Base-by-base conservation (phyloP, 257 asterid species). In the Ehretia macrophylla region DNA sequence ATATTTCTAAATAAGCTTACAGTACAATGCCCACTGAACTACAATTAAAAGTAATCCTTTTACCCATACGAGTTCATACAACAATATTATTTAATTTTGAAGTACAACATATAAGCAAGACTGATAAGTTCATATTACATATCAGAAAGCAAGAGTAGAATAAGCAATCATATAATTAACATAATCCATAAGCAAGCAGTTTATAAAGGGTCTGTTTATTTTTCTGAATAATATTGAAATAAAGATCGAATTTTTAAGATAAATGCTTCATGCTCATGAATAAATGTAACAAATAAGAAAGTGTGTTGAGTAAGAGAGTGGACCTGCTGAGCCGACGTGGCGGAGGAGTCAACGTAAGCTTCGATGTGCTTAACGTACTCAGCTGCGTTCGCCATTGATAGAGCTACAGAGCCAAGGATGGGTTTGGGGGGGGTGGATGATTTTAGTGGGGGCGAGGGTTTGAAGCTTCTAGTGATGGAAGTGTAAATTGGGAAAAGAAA, bases 281-380 rank as follows among this genome's bases (percentile, higher is more conserved):
- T 44, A 46, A 48, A 35, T 56, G 17, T 46, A 56, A 55, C 32
- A 10, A 13, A 10, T 2, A 17, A 32, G 22, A 11, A 21, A 21
- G 22, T 47, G 17, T 14, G 6, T 5, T 10, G 58, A 61, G 23
- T 32, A 54, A 62, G 17, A 42, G 32, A 27, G 55, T 16, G 67
- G 27, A 91, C 96, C 96, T 85, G 96, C 53, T 85, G 85, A 8
- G 86, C 35, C 27, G 79, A 66, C 48, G 95, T 74, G 64, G 79
- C 81, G 42, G 90, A 69, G 50, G 98, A 80, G 62, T 74, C 71
- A 14, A 91, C 96, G 70, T 79, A 91, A 66, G 66, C 19, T 68
- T 91, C 98, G 67, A 91, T 64, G 68, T 88, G 93, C 77, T 78
- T 79, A 17, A 82, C 75, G 75, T 63, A 80, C 71, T 75, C 68